Evolutionary conservation across 2,329 filamentous ascomycete genomes (phyloP).

Genomic region (Xylariaceae sp.): DNA sequence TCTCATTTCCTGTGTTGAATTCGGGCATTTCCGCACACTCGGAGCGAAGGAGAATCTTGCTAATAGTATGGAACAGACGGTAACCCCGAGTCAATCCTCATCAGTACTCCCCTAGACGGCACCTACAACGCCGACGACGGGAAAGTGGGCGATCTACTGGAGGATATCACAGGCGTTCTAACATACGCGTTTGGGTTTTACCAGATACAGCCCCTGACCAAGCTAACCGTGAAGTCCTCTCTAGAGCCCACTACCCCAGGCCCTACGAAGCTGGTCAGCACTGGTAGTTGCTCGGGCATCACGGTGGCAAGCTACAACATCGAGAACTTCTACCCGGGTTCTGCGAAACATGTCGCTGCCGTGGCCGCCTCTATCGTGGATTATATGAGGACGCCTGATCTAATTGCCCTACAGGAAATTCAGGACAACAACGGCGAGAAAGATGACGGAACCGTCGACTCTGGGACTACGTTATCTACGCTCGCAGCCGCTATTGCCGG

Average conservation of each 20-base stretch:
- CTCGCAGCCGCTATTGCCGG: slow-evolving; percentile 49
- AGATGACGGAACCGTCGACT: slow-evolving; percentile 54
- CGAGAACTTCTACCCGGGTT: slow-evolving; percentile 59
- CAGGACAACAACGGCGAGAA: slow-evolving; percentile 63
- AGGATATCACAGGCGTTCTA: slow-evolving; percentile 63
- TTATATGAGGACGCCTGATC: slow-evolving; percentile 59
- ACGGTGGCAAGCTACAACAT: slow-evolving; percentile 67
- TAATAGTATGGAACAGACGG: slow-evolving; percentile 42
- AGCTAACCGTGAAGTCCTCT: slow-evolving; percentile 44
- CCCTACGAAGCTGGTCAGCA: slow-evolving; percentile 50
- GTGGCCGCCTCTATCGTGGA: slow-evolving; percentile 63
- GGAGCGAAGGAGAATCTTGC: background rate
- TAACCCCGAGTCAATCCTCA: slow-evolving; percentile 66
- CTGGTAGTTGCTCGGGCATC: slow-evolving; percentile 55
- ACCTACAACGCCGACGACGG: slow-evolving; percentile 54
- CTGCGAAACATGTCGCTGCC: slow-evolving; percentile 48
- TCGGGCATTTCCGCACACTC: background rate
- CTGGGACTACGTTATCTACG: slow-evolving; percentile 56
- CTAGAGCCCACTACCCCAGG: slow-evolving; percentile 44
- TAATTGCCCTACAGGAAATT: slow-evolving; percentile 67
- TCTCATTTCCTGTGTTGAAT: background rate
- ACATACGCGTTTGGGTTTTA: slow-evolving; percentile 66
- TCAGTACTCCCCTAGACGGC: slow-evolving; percentile 63
- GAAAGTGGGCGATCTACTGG: slow-evolving; percentile 61
- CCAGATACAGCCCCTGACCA: slow-evolving; percentile 60